Conservation (phyloP, 2,329 filamentous ascomycete genomes). For the Cyclaneusma minus region DNA sequence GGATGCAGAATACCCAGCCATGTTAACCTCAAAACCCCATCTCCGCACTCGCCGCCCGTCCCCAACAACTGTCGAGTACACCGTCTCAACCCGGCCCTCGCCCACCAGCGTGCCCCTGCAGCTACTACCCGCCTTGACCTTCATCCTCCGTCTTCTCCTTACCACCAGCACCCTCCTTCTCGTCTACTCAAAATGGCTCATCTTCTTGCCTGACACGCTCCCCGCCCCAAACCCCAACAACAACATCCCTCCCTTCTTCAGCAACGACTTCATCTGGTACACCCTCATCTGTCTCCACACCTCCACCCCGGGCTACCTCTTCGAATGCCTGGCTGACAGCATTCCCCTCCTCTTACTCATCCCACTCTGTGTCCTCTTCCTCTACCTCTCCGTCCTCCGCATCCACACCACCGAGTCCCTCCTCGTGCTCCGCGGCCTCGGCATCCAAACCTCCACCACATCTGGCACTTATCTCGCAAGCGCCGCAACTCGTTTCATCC, state of each 20-base stretch:
- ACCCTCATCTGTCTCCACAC: conserved; percentile 12
- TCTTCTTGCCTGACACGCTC: conserved; percentile 5
- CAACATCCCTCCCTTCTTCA: conserved; percentile 5
- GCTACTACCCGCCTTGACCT: conserved; percentile 26
- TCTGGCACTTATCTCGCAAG: conserved; percentile 50
- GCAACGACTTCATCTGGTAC: conserved; percentile 12
- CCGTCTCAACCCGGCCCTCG: conserved; percentile 70
- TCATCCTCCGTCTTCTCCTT: conserved; percentile 25
- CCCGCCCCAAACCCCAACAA: conserved; percentile 1
- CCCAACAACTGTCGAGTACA: conserved; percentile 83
- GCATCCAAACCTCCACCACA: conserved; percentile 72
- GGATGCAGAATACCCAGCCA: too few species aligned
- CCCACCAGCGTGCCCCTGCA: conserved; percentile 30
- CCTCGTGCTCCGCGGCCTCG: conserved; percentile 74
- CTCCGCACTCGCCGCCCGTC: conserved; percentile 56
- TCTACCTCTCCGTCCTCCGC: conserved; percentile 30
- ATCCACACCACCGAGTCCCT: conserved; percentile 61
- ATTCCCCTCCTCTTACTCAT: conserved; percentile 26
- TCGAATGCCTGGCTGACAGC: conserved; percentile 17
- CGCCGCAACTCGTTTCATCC: conserved; percentile 61
- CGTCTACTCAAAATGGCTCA: conserved; percentile 31
- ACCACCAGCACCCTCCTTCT: conserved; percentile 27
- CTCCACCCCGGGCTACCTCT: conserved; percentile 18
- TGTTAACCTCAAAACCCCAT: conserved; percentile 46
- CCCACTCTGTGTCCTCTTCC: conserved; percentile 19